Conservation (phyloP, 495 filamentous ascomycete species). For the Jackrogersella minutella region DNA sequence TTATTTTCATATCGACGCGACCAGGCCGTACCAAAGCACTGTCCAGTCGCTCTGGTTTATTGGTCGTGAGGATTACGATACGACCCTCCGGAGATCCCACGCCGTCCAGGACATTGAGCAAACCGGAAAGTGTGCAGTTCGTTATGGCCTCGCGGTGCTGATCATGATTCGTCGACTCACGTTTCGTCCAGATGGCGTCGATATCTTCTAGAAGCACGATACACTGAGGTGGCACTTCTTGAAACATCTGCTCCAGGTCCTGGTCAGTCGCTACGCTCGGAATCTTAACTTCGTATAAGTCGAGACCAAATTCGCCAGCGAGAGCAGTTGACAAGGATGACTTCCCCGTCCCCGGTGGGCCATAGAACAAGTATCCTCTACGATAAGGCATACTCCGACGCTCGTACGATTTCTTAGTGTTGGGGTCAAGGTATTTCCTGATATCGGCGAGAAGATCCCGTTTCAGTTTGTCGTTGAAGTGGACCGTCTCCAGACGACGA, state of each 20-base stretch:
- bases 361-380: constrained; percentile 68
- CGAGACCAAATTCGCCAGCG: constrained; percentile 68
- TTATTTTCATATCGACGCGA: constrained; percentile 71
- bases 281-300: constrained; percentile 70
- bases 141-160: constrained; percentile 30
- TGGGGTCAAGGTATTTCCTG: constrained; percentile 78
- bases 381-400: constrained; percentile 72
- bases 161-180: constrained; percentile 44
- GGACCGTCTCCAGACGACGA: constrained; percentile 55
- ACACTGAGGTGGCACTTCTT: constrained; percentile 65
- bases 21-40: constrained; percentile 73
- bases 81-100: constrained; percentile 74
- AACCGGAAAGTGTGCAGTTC: constrained; percentile 65
- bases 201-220: constrained; percentile 75
- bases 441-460: constrained; percentile 73
- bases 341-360: constrained; percentile 74
- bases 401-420: constrained; percentile 74
- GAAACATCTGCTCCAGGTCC: constrained; percentile 63
- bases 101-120: constrained; percentile 78
- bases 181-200: constrained; percentile 65
- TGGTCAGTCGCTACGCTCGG: constrained; percentile 56
- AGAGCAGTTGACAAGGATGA: constrained; percentile 69
- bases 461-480: constrained; percentile 66
- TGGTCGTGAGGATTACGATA: constrained; percentile 80
- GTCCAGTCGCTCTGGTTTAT: constrained; percentile 71